Percentiles rank a stretch among this genome's conserved stretches.
phyloP scores from a whole-genome alignment of 371 early-diverging fungal genomes.

The Homolaphlyctis polyrhiza region DNA sequence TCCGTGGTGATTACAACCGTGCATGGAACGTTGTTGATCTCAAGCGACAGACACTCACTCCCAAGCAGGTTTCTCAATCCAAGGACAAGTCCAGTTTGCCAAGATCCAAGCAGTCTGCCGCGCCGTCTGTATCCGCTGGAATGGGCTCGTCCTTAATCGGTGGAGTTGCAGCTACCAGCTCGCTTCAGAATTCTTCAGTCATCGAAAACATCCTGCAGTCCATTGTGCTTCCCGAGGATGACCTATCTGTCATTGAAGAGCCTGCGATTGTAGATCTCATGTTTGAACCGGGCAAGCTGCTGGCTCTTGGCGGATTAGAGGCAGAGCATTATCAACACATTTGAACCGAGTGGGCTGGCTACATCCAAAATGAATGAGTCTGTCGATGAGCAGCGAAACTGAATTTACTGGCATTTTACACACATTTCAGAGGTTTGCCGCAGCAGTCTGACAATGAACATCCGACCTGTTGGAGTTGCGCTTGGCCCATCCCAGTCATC shows the following conservation, averaged over 20 bases:
- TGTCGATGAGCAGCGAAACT: neutral
- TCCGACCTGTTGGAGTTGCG: constrained; percentile 2
- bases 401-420: neutral
- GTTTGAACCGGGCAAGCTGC: constrained; percentile 37
- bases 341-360: neutral
- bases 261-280: constrained; percentile 40
- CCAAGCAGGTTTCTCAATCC: neutral
- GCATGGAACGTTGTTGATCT: constrained; percentile 45
- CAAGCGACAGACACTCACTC: neutral
- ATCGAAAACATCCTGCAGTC: constrained; percentile 5
- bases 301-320: constrained; percentile 23
- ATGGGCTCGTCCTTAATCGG: neutral
- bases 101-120: neutral
- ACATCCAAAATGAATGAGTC: neutral
- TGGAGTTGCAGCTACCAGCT: neutral
- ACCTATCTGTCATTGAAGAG: constrained; percentile 17
- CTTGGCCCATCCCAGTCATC: neutral
- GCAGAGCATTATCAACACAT: constrained; percentile 29
- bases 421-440: neutral
- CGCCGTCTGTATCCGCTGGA: neutral
- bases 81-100: neutral
- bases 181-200: neutral
- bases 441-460: neutral
- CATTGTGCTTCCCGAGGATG: constrained; percentile 7
- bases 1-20: constrained; percentile 43